A percentile compares a stretch with the other conserved stretches of the same genome.
Evolutionary conservation across 2,329 filamentous ascomycete species (phyloP).

Genomic region (Trichoderma sp.): DNA sequence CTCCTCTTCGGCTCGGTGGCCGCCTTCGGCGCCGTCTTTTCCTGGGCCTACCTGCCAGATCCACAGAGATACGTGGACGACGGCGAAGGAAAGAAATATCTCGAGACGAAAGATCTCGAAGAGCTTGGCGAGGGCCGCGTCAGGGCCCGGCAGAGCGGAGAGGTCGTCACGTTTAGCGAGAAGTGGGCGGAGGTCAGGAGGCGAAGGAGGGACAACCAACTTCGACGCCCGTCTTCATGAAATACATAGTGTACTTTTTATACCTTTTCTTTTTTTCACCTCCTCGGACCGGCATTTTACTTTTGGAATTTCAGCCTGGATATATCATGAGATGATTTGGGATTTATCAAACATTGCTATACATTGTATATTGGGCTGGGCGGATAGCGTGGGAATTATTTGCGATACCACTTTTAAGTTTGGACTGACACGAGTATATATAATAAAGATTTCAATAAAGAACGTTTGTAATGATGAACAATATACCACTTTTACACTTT

Average conservation of each 20-base stretch:
- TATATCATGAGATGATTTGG: background rate
- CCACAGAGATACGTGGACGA: constrained; percentile 43
- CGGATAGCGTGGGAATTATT: background rate
- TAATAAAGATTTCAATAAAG: background rate
- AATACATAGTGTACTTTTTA: background rate
- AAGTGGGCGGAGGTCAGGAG: constrained; percentile 45
- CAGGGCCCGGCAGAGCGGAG: constrained; percentile 46
- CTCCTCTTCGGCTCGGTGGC: constrained; percentile 53
- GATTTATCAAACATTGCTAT: background rate
- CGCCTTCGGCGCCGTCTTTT: constrained; percentile 50
- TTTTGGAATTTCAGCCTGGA: background rate
- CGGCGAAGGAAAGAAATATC: constrained; percentile 38
- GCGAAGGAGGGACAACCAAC: constrained; percentile 31
- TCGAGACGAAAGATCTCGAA: constrained; percentile 52
- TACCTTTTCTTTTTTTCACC: background rate
- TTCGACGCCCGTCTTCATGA: background rate
- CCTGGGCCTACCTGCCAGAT: constrained; percentile 55
- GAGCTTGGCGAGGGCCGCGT: constrained; percentile 52
- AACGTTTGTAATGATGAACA: background rate
- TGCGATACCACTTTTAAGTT: background rate
- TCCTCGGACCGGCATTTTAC: background rate
- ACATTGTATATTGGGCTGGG: background rate
- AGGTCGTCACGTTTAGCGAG: constrained; percentile 46
- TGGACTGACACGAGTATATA: background rate
- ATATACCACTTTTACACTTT: no score